Evolutionary conservation across 495 filamentous ascomycete species (phyloP), one percentile per base, ranked within the genome.

Genomic region (Penicillium turbatum): DNA sequence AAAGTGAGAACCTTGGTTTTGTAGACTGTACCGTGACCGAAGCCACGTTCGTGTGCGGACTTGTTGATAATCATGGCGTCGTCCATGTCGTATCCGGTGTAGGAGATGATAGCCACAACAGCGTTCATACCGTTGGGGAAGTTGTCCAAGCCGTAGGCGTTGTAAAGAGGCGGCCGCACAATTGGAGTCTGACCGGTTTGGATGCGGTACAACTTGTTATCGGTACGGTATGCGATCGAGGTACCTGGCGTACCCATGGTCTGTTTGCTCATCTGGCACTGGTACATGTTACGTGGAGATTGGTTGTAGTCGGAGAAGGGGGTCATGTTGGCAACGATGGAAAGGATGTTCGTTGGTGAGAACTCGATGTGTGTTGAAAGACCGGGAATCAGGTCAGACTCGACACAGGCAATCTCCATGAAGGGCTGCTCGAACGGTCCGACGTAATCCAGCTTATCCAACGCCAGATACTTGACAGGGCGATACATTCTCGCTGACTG

Each of bases 51-150:
- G 72, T 97, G 89, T 2, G 92, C 84, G 12, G 92, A 97, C 68
- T 98, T 98, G 77, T 97, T 97, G 63, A 98, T 79, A 60, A 98
- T 97, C 93, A 98, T 98, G 68, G 93, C 93, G 73, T 98, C 93
- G 76, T 98, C 93, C 93, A 98, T 97, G 79, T 98, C 93, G 68
- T 97, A 97, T 39, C 92, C 93, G 6, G 93, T 97, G 72, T 98
- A 98, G 5, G 93, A 96, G 53, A 98, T 95, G 65, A 98, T 95
- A 48, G 93, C 93, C 51, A 98, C 93, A 24, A 98, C 82, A 8
- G 92, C 90, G 67, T 98, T 98, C 61, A 82, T 91, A n/a, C 93
- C 93, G 65, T 97, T 96, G 46, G 93, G 93, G 70, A 96, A 98
- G 75, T 97, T 97, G 70, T 98, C 93, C 51, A 98, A 83, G 15